Evolutionary conservation across 2,329 filamentous ascomycete genomes (phyloP), one percentile per base, ranked within the genome.

Genomic region (Xylaria sp.): DNA sequence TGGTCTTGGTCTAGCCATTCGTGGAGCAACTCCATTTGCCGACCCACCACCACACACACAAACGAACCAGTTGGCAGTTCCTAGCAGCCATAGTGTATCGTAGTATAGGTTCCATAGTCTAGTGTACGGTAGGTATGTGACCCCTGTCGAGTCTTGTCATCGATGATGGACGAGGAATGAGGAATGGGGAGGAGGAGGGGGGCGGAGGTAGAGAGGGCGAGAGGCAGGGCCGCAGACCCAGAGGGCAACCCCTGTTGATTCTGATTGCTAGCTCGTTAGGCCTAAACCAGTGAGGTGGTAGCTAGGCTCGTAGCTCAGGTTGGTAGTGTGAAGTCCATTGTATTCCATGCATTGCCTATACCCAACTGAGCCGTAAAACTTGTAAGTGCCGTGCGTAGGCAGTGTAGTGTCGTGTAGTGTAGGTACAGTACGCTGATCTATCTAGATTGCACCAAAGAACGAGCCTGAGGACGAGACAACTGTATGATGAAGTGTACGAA

Each of bases 91-190:
- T 42, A 42, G 37, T 42, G 9, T 42, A 42, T 16, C 16, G 16
- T 42, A 51, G 34, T 51, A 57, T 42, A 57, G 54, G 56, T 18
- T 18, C 49, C 49, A 16, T 50, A 30, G 23, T 16, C 10, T 23
- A 34, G 19, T 6, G 19, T 50, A 50, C 48, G 19, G 48, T 50
- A 50, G 5, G 19, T 51, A 57, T 44, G 44, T 54, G 46, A 52
- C 61, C 59, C 61, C 61, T 63, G 61, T 63, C 61, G 16, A 59
- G 58, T 63, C 56, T 54, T 60, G 49, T 51, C 49, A 59, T 63
- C 52, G 54, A 61, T 52, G 58, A 58, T 63, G 56, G 59, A 23
- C 44, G 56, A 50, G 10, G 37, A 54, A 54, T 37, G 47, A 52
- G 19, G 35, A 63, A 54, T 52, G 37, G 37, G 37, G 37, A 8